Base-by-base conservation (phyloP, 768 basidiomycete species). In the Hirschioporus abietinus region DNA sequence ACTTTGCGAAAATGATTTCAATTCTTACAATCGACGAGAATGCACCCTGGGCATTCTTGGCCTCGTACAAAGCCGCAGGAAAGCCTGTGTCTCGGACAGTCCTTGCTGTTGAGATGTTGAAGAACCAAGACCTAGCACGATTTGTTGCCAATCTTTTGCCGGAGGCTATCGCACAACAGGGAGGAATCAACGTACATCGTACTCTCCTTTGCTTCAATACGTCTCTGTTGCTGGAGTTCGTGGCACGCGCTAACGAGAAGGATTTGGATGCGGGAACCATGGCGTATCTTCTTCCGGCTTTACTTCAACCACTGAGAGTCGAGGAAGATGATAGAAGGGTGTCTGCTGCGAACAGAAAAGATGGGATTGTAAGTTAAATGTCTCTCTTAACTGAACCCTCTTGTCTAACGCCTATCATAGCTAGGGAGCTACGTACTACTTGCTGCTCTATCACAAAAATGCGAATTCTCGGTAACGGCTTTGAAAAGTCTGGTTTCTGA, bases 1-100 rank as follows among this genome's bases (percentile, higher is more conserved):
- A 98, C 74, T 99, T 99, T 76, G 84, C 90, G 9, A 96, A 97
- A 71, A 93, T 98, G 83, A 81, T 97, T 26, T 87, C 91, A 1
- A 94, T 99, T 71, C 78, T 98, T 64, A 85, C 89, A 71, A 84
- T 94, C 66, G 81, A 83, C 70, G 80, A 83, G 24, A 84, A 84
- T 65, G 84, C 90, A 0, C 72, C 78, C 0, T 92, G 89, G 84
- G 80, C 82, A 23, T 91, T 93, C 72, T 82, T 96, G 27, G 75
- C 86, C 2, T 84, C 91, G 0, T 91, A 88, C 78, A 91, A 95
- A 75, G 84, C 90, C 25, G 88, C 92, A 10, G 85, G 89, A 30
- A 89, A 90, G 72, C 83, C 87, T 25, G 74, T 97, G n/a, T 83
- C 91, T 12, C 85, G 95, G 35, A 74, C 84, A 9, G 82, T 88